Percentiles rank a stretch among this genome's conserved stretches.
phyloP scores from a whole-genome alignment of 768 basidiomycete species.

The Macrolepiota dolichaula region DNA sequence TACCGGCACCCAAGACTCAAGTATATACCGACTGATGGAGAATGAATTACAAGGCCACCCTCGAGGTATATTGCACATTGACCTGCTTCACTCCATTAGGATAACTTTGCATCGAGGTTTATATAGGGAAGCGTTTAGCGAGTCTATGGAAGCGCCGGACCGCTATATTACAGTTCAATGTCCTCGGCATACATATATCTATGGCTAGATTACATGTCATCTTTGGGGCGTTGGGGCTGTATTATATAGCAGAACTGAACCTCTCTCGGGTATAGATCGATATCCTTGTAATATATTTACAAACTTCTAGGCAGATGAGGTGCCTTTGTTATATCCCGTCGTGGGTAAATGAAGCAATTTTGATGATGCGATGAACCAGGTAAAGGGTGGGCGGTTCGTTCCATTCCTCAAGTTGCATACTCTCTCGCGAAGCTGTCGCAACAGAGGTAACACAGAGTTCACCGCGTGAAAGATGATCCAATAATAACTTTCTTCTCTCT shows the following conservation, averaged over 20 bases:
- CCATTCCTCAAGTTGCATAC: neutral
- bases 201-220: neutral
- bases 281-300: neutral
- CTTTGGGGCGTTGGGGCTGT: neutral
- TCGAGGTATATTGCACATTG: too few species aligned
- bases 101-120: neutral
- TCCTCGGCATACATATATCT: neutral
- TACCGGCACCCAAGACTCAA: too few species aligned
- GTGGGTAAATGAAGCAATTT: neutral
- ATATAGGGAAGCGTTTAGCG: neutral
- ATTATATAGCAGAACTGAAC: neutral
- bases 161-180: neutral
- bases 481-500: neutral
- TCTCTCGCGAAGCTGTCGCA: conserved; percentile 1
- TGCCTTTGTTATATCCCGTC: neutral
- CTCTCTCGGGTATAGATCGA: too few species aligned
- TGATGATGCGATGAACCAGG: neutral
- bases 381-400: neutral
- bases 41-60: too few species aligned
- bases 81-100: neutral
- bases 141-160: neutral
- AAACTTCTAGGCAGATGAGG: neutral
- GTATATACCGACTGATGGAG: too few species aligned
- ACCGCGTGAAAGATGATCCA: neutral
- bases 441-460: neutral